Base-by-base conservation (phyloP, 306 rosid genomes). In the Vicia villosa region DNA sequence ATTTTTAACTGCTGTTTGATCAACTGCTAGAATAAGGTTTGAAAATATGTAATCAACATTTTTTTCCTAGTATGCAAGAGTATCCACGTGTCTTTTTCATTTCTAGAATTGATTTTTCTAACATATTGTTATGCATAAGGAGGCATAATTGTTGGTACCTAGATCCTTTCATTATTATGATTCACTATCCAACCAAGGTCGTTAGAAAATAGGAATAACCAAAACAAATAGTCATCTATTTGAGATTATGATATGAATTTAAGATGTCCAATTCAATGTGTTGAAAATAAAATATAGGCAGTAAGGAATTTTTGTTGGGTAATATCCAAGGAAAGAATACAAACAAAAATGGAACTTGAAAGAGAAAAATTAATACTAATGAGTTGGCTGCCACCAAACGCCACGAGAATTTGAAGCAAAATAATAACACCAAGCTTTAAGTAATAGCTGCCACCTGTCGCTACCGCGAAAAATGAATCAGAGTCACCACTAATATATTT, bases 341-440 rank as follows among this genome's bases (percentile, higher is more conserved):
- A 72, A 15, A 72, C 81, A 81, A 81, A 81, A 81, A 69, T 81
- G 79, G 72, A 68, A 78, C 56, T 50, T 72, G 47, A 66, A 67
- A 65, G 40, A 17, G 60, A 73, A 45, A 72, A 54, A 52, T 34
- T 61, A 70, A 74, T 43, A 70, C 77, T 60, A 78, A 71, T 30
- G 36, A 62, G 55, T 47, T 21, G 75, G 84, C 80, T 74, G 82
- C 82, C 37, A 40, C 65, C 70, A 40, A 77, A 74, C 63, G 81
- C 79, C 76, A 15, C 72, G 26, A 49, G 38, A 69, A 66, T 56
- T 62, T 32, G 69, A 70, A 72, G 70, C 70, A 62, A 61, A 71
- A 13, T 34, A 28, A 61, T 20, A 36, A 59, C 38, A 59, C 45
- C 55, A 62, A 61, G 83, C 70, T 78, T 54, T 40, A 63, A 17